A percentile compares a stretch with the other conserved stretches of the same genome.
These are phyloP conservation scores for Mucor saturninus DNA, from an alignment of 371 early-diverging fungal species.

Conservation along the genomic window DNA sequence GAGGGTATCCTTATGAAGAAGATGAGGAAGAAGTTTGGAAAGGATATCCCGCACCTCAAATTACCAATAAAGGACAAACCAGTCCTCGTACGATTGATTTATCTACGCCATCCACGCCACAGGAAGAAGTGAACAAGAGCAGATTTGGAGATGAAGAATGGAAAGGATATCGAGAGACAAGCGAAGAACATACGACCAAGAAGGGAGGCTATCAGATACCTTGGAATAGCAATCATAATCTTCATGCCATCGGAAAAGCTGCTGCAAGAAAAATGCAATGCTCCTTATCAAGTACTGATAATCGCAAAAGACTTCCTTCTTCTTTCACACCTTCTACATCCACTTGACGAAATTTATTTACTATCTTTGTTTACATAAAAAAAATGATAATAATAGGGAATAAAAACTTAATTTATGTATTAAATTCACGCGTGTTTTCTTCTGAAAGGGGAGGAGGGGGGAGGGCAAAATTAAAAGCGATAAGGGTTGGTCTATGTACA, in stretches of 20 bases:
- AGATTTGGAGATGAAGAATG: constrained; percentile 20
- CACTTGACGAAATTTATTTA: constrained; percentile 13
- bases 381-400: too few species aligned
- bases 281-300: constrained; percentile 16
- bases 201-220: background rate
- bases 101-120: constrained; percentile 11
- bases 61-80: background rate
- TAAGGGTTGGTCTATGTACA: background rate
- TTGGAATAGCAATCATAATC: background rate
- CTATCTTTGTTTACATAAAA: constrained; percentile 1
- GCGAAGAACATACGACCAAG: constrained; percentile 8
- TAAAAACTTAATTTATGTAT: too few species aligned
- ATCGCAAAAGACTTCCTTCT: constrained; percentile 20
- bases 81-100: constrained; percentile 6
- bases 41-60: constrained; percentile 36
- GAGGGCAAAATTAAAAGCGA: too few species aligned
- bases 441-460: too few species aligned
- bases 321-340: constrained; percentile 20
- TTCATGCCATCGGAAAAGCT: constrained; percentile 26
- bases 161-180: constrained; percentile 25
- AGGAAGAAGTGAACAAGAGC: background rate
- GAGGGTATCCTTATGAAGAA: constrained; percentile 10
- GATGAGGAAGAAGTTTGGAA: constrained; percentile 39
- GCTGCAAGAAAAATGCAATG: constrained; percentile 24
- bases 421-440: too few species aligned